Percentiles rank a stretch among this genome's conserved stretches.
Conservation (phyloP, 176 grass and related monocot genomes). For the Leersia perrieri region DNA sequence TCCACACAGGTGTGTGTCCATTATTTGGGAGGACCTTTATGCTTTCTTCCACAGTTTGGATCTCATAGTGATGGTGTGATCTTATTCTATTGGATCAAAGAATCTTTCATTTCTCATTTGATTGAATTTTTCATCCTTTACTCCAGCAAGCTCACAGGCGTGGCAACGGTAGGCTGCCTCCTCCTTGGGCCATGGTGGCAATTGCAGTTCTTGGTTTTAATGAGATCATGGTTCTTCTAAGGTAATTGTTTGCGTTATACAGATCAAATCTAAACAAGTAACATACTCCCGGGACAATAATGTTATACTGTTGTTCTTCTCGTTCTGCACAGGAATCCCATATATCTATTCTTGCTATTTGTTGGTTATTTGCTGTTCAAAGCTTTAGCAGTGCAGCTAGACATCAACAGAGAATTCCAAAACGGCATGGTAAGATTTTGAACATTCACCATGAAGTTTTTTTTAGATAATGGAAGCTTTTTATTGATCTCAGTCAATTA, state of each 20-base stretch:
- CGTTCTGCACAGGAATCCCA: conserved; percentile 69
- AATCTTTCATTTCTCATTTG: conserved; percentile 10
- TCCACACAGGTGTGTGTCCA: conserved; percentile 61
- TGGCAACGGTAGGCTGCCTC: conserved; percentile 65
- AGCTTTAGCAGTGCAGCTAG: conserved; percentile 73
- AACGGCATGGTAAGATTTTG: conserved; percentile 66
- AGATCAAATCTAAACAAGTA: not conserved
- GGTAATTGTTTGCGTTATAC: conserved; percentile 21
- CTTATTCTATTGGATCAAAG: not conserved
- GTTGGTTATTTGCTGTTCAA: conserved; percentile 63
- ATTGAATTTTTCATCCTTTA: conserved; percentile 14
- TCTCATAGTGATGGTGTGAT: not conserved
- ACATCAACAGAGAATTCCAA: conserved; percentile 72
- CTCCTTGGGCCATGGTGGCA: conserved; percentile 81
- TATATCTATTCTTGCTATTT: conserved; percentile 77
- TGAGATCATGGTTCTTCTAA: conserved; percentile 73
- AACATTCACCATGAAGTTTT: conserved; percentile 9
- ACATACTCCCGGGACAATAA: not conserved
- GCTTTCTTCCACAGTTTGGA: not conserved
- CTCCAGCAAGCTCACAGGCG: conserved; percentile 78
- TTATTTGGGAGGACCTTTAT: not conserved
- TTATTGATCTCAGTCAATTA: too few relatives aligned
- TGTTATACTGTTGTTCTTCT: conserved; percentile 28
- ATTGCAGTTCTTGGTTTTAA: conserved; percentile 88
- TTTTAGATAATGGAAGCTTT: too few relatives aligned